phyloP scores from a whole-genome alignment of 768 basidiomycete species.

The Phylloporus arenicola region DNA sequence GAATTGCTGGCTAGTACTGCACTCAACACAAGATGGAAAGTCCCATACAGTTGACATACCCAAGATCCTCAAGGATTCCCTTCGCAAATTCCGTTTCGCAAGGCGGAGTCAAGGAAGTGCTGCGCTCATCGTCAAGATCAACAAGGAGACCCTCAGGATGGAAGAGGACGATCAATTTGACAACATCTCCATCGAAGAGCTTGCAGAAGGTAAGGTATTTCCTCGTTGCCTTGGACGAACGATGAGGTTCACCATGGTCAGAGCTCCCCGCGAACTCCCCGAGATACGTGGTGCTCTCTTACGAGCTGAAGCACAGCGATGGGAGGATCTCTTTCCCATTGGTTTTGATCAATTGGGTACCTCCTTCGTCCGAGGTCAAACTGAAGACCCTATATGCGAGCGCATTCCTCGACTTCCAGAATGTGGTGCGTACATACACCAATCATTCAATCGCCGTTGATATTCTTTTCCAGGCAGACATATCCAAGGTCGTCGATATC shows the following conservation, averaged over 20 bases:
- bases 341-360: conserved; percentile 86
- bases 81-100: conserved; percentile 79
- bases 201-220: conserved; percentile 66
- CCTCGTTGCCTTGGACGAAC: neutral
- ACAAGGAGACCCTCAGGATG: conserved; percentile 76
- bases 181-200: conserved; percentile 70
- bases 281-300: conserved; percentile 79
- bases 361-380: conserved; percentile 67
- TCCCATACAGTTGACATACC: conserved; percentile 78
- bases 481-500: conserved; percentile 76
- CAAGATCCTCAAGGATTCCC: conserved; percentile 64
- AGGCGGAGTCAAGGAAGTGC: conserved; percentile 63
- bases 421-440: conserved; percentile 45
- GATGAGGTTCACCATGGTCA: conserved; percentile 25
- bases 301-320: conserved; percentile 74
- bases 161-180: conserved; percentile 79
- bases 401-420: conserved; percentile 74
- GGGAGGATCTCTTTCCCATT: conserved; percentile 83
- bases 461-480: conserved; percentile 49
- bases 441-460: neutral
- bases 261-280: conserved; percentile 87
- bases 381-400: conserved; percentile 81
- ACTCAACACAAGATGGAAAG: conserved; percentile 9
- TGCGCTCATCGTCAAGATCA: conserved; percentile 85
- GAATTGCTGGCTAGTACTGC: neutral